These are phyloP conservation scores for Calcarisporium arbuscula DNA, from an alignment of 2,329 filamentous ascomycete genomes.

Conservation along the genomic window DNA sequence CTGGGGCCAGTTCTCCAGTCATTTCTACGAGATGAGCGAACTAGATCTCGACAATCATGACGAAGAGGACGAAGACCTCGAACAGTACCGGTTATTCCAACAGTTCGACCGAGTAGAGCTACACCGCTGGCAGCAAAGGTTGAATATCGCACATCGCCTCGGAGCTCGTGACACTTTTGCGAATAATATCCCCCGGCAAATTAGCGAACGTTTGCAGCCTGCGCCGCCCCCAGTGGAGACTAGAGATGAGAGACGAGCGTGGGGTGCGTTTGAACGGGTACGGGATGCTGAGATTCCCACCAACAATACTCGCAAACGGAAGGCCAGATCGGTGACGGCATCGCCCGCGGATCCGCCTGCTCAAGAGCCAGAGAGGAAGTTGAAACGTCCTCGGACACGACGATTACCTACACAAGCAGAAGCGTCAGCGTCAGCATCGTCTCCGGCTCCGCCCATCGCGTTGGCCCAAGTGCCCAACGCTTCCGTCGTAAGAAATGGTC, in stretches of 20 bases:
- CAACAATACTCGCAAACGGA: slow-evolving; percentile 63
- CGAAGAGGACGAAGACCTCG: slow-evolving; percentile 65
- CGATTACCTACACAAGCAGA: slow-evolving; percentile 48
- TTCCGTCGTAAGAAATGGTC: slow-evolving; percentile 16
- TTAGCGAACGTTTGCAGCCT: slow-evolving; percentile 57
- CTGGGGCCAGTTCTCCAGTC: slow-evolving; percentile 60
- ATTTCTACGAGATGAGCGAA: slow-evolving; percentile 52
- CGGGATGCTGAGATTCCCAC: slow-evolving; percentile 57
- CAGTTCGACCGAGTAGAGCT: slow-evolving; percentile 52
- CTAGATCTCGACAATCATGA: slow-evolving; percentile 35
- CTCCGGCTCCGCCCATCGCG: slow-evolving; percentile 22
- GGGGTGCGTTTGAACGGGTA: slow-evolving; percentile 85
- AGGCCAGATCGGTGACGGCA: slow-evolving; percentile 60
- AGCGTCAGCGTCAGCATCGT: slow-evolving; percentile 35
- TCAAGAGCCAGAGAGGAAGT: slow-evolving; percentile 69
- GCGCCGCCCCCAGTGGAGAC: slow-evolving; percentile 58
- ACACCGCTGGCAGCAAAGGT: slow-evolving; percentile 75
- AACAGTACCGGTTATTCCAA: slow-evolving; percentile 47
- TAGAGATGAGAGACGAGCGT: slow-evolving; percentile 74
- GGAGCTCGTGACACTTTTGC: slow-evolving; percentile 69
- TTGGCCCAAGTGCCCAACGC: slow-evolving; percentile 13
- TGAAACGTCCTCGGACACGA: slow-evolving; percentile 81
- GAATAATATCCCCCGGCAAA: slow-evolving; percentile 48
- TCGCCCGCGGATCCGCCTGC: slow-evolving; percentile 60
- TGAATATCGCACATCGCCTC: slow-evolving; percentile 74